A percentile compares a stretch with the other conserved stretches of the same genome.
Conservation (phyloP, 441 rosid species). For the Raphanus hybrid region DNA sequence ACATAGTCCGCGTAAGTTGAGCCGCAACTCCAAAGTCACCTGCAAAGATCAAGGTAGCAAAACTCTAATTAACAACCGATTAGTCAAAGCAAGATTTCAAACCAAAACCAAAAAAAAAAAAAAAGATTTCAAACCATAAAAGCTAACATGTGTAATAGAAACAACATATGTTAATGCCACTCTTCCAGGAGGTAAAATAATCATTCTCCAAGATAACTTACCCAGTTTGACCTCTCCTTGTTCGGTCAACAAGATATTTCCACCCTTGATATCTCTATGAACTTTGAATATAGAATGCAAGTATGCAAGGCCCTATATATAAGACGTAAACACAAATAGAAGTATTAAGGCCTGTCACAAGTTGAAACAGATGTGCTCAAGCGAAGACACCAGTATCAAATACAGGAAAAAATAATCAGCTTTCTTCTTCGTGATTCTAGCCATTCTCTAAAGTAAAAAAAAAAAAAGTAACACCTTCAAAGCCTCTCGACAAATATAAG, state of each 20-base stretch:
- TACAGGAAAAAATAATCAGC: slow-evolving; percentile 24
- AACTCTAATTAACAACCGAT: not conserved
- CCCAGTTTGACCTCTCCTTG: slow-evolving; percentile 99
- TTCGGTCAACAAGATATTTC: slow-evolving; percentile 96
- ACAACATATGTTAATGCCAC: slow-evolving; percentile 14
- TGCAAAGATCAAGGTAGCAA: slow-evolving; percentile 47
- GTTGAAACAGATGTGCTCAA: slow-evolving; percentile 19
- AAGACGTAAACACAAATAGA: slow-evolving; percentile 37
- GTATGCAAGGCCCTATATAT: slow-evolving; percentile 90
- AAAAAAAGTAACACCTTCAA: slow-evolving; percentile 65
- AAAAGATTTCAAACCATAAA: slow-evolving; percentile 20
- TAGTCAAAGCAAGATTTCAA: slow-evolving; percentile 21
- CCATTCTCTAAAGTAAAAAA: slow-evolving; percentile 16
- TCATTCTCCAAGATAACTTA: slow-evolving; percentile 50
- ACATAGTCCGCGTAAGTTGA: slow-evolving; percentile 99
- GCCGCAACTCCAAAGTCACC: slow-evolving; percentile 99
- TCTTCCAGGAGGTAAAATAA: slow-evolving; percentile 1
- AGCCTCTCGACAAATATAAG: slow-evolving; percentile 94
- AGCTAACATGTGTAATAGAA: slow-evolving; percentile 14
- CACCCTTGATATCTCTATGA: slow-evolving; percentile 98
- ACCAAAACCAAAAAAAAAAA: not conserved
- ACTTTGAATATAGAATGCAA: slow-evolving; percentile 98
- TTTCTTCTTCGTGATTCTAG: slow-evolving; percentile 23
- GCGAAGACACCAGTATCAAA: slow-evolving; percentile 23
- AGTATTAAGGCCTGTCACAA: slow-evolving; percentile 22